Conservation (phyloP, 345 rosid species). For the Citrus trifoliata region DNA sequence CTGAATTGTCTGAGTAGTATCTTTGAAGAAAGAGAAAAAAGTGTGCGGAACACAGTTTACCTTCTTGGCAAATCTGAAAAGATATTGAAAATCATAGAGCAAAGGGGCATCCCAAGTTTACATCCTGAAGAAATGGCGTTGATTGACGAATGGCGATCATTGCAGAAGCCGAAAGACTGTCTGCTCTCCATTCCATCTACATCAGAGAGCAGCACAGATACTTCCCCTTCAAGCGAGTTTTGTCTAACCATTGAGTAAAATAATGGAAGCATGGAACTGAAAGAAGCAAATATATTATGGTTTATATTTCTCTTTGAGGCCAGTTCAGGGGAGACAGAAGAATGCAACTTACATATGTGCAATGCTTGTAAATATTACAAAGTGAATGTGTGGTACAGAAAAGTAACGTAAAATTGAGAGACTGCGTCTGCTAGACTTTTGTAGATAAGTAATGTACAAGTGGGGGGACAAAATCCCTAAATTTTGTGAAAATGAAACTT, state of each 20-base stretch:
- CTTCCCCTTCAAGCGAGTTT: constrained; percentile 18
- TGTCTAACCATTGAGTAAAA: constrained; percentile 27
- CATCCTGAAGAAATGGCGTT: constrained; percentile 39
- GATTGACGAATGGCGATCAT: constrained; percentile 67
- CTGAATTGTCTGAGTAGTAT: constrained; percentile 51
- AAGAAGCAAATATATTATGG: background rate
- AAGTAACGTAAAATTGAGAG: background rate
- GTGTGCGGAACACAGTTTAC: constrained; percentile 48
- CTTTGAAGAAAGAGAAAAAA: constrained; percentile 54
- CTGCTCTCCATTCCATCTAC: constrained; percentile 6
- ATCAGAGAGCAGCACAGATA: constrained; percentile 11
- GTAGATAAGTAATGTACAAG: background rate
- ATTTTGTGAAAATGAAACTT: background rate
- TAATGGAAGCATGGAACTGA: background rate
- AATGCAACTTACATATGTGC: background rate
- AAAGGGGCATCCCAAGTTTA: constrained; percentile 33
- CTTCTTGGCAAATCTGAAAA: constrained; percentile 60
- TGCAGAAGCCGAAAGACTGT: constrained; percentile 23
- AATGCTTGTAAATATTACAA: background rate
- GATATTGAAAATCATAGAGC: constrained; percentile 50
- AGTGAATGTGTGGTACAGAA: background rate
- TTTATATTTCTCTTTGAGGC: background rate
- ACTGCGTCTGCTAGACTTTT: background rate
- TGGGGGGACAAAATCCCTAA: background rate
- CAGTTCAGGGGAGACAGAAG: background rate